Percentiles rank a stretch among this genome's conserved stretches.
phyloP scores from a whole-genome alignment of 2,329 filamentous ascomycete species.

The Trichoderma asperellum region DNA sequence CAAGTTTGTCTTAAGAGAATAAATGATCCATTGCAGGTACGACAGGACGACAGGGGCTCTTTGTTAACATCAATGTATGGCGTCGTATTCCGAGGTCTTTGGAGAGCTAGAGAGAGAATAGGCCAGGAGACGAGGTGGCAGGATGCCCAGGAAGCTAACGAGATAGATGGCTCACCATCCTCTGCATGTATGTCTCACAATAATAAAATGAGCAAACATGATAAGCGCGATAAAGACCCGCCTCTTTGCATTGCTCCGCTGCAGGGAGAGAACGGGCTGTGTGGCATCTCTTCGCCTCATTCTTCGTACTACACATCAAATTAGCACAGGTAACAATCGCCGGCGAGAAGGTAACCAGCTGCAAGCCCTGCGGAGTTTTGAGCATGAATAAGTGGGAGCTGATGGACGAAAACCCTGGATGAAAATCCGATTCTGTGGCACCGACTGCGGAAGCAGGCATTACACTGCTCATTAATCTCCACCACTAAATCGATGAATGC shows the following conservation, averaged over 20 bases:
- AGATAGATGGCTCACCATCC: not conserved
- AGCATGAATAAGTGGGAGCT: not conserved
- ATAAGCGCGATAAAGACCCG: slow-evolving; percentile 8
- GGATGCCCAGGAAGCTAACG: not conserved
- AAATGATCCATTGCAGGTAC: not conserved
- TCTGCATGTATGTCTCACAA: slow-evolving; percentile 14
- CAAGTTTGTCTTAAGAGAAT: not conserved
- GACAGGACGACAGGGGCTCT: not conserved
- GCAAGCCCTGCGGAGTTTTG: not conserved
- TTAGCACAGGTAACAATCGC: not conserved
- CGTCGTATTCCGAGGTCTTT: not conserved
- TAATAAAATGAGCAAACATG: slow-evolving; percentile 22
- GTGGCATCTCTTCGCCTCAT: not conserved
- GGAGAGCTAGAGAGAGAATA: not conserved
- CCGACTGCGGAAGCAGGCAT: slow-evolving; percentile 4
- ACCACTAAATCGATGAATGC: slow-evolving; percentile 3
- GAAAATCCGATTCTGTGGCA: not conserved
- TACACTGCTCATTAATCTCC: slow-evolving; percentile 1
- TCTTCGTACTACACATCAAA: not conserved
- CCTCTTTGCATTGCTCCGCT: not conserved
- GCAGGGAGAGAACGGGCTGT: not conserved
- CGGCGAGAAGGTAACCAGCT: not conserved
- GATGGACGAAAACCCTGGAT: not conserved
- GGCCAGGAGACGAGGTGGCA: not conserved
- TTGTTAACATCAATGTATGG: not conserved